Conservation (phyloP, 768 basidiomycete species). For the Boletus reticuloceps region DNA sequence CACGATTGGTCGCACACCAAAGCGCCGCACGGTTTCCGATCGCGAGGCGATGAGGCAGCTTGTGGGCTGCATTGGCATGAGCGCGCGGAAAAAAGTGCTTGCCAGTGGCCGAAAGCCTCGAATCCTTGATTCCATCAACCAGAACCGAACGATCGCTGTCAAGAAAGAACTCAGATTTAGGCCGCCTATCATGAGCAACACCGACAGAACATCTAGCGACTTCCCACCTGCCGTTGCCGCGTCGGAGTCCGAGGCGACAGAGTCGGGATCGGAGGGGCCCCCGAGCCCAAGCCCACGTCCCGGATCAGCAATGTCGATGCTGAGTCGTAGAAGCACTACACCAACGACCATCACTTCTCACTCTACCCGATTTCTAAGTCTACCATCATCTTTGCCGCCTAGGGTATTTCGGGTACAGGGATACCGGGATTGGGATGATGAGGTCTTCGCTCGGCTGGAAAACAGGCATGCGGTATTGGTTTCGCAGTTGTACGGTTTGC, state of each 20-base stretch:
- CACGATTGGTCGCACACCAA: slow-evolving; percentile 47
- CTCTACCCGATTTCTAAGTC: slow-evolving; percentile 32
- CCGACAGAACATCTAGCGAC: slow-evolving; percentile 14
- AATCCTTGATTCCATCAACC: slow-evolving; percentile 38
- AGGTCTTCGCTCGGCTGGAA: slow-evolving; percentile 39
- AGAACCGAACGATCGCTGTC: slow-evolving; percentile 31
- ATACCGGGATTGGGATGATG: slow-evolving; percentile 12
- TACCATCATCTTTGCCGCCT: slow-evolving; percentile 20
- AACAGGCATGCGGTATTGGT: slow-evolving; percentile 41
- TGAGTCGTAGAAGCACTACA: slow-evolving; percentile 62
- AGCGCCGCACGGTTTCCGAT: slow-evolving; percentile 62
- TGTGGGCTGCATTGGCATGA: slow-evolving; percentile 82
- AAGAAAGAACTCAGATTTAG: slow-evolving; percentile 55
- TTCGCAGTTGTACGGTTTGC: slow-evolving; percentile 42
- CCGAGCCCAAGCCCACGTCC: slow-evolving; percentile 73
- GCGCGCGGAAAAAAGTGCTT: slow-evolving; percentile 80
- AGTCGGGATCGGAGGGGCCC: slow-evolving; percentile 65
- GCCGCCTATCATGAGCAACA: slow-evolving; percentile 19
- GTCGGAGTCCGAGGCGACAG: slow-evolving; percentile 28
- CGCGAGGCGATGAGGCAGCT: slow-evolving; percentile 87
- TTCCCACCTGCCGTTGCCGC: slow-evolving; percentile 21
- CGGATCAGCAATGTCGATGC: slow-evolving; percentile 69
- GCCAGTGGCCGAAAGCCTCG: slow-evolving; percentile 81
- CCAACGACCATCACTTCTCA: slow-evolving; percentile 47
- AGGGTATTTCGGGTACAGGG: slow-evolving; percentile 1